Conservation (phyloP, 2,329 filamentous ascomycete genomes). For the Aspergillus sp. region DNA sequence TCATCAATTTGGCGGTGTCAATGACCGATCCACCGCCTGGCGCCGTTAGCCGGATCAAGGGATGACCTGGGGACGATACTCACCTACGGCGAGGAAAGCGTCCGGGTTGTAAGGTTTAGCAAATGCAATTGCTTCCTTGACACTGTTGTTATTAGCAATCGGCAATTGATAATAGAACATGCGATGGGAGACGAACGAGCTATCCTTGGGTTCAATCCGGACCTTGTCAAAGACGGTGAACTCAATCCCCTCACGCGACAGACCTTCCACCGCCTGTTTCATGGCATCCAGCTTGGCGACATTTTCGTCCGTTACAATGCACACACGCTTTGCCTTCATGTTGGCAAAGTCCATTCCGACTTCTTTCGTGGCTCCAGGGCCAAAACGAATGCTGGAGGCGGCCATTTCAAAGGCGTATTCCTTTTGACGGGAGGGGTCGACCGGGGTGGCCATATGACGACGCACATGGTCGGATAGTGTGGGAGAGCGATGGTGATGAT, state of each 20-base stretch:
- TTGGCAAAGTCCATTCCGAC: constrained; percentile 98
- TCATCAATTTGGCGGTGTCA: constrained; percentile 98
- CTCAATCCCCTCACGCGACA: constrained; percentile 74
- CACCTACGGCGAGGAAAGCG: constrained; percentile 86
- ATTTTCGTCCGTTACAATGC: constrained; percentile 85
- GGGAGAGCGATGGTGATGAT: constrained; percentile 68
- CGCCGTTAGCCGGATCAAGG: constrained; percentile 12
- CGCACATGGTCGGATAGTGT: constrained; percentile 57
- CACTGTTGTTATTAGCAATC: constrained; percentile 48
- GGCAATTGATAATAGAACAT: too few species aligned
- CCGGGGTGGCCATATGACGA: constrained; percentile 71
- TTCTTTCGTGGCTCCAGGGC: constrained; percentile 88
- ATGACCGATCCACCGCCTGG: constrained; percentile 82
- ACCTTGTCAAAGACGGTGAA: constrained; percentile 81
- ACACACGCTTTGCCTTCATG: constrained; percentile 80
- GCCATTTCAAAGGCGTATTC: constrained; percentile 99
- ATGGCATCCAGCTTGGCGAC: constrained; percentile 84
- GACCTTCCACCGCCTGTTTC: constrained; percentile 79
- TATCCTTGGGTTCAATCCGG: constrained; percentile 90
- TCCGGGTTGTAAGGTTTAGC: constrained; percentile 79
- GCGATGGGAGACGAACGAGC: constrained; percentile 58
- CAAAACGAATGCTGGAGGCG: constrained; percentile 89
- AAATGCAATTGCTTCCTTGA: constrained; percentile 87
- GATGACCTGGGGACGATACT: constrained; percentile 12
- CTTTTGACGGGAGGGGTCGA: constrained; percentile 71